Percentiles rank a stretch among this genome's conserved stretches.
These are phyloP conservation scores for Talaromyces piceae DNA, from an alignment of 2,329 filamentous ascomycete genomes.

Conservation along the genomic window DNA sequence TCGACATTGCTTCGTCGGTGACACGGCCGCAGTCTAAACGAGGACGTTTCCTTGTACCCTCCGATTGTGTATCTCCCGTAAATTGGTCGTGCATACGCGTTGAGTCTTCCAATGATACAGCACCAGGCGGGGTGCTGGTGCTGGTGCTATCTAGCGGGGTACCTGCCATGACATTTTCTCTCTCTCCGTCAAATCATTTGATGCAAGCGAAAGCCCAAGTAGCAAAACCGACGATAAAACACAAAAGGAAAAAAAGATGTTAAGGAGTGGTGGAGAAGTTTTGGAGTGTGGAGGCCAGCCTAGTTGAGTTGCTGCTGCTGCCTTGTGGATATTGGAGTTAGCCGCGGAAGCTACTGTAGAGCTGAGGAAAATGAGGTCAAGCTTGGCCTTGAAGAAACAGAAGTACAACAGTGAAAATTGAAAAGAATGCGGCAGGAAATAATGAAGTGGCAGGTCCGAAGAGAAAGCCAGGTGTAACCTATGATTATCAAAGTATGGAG, in stretches of 20 bases:
- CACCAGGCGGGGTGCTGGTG: slow-evolving; percentile 35
- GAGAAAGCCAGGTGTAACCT: not conserved
- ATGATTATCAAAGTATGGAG: not conserved
- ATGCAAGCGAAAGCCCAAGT: not conserved
- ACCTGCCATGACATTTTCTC: slow-evolving; percentile 39
- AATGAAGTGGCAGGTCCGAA: not conserved
- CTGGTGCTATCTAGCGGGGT: slow-evolving; percentile 40
- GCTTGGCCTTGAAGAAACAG: no score
- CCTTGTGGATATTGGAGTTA: slow-evolving; percentile 12
- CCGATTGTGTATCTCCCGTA: slow-evolving; percentile 35
- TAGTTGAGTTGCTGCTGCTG: slow-evolving; percentile 6
- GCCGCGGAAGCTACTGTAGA: slow-evolving; percentile 12
- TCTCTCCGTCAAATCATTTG: slow-evolving; percentile 11
- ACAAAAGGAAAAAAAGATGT: not conserved
- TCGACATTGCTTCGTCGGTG: slow-evolving; percentile 27
- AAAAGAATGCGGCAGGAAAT: not conserved
- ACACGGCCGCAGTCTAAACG: slow-evolving; percentile 40
- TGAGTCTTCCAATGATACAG: slow-evolving; percentile 23
- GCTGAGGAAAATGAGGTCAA: slow-evolving; percentile 1
- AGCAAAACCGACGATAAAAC: not conserved
- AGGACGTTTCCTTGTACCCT: slow-evolving; percentile 39
- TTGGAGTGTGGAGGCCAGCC: not conserved
- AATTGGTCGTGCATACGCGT: slow-evolving; percentile 23
- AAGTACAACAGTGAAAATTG: no score
- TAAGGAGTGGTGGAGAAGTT: not conserved